These are phyloP conservation scores for Candida broadrunensis DNA, from an alignment of 805 yeast genomes.

Conservation along the genomic window DNA sequence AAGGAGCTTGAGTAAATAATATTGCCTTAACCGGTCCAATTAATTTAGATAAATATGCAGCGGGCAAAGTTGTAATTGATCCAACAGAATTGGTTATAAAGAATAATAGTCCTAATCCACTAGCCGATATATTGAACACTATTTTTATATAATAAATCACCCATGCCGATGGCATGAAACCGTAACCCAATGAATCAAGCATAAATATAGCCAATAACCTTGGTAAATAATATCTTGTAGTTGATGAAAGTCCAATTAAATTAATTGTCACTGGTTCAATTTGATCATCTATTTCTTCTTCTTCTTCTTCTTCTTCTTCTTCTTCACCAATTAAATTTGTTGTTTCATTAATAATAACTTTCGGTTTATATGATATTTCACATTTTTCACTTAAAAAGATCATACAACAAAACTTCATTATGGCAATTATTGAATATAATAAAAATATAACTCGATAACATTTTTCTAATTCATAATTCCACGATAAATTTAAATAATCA, in stretches of 20 bases:
- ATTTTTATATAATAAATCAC: slow-evolving; percentile 74
- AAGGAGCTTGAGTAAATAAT: slow-evolving; percentile 71
- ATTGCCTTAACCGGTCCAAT: slow-evolving; percentile 82
- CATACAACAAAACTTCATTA: slow-evolving; percentile 49
- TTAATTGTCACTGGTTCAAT: slow-evolving; percentile 11
- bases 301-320: slow-evolving; percentile 4
- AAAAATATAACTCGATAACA: slow-evolving; percentile 59
- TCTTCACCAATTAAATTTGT: neutral
- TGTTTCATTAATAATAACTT: slow-evolving; percentile 10
- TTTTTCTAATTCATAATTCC: slow-evolving; percentile 29
- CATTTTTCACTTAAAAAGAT: slow-evolving; percentile 49
- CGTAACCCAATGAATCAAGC: slow-evolving; percentile 84
- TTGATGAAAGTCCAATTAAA: slow-evolving; percentile 36
- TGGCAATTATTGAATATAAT: slow-evolving; percentile 54
- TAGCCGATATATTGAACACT: slow-evolving; percentile 51
- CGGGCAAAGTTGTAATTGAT: slow-evolving; percentile 71
- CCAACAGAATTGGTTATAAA: slow-evolving; percentile 61
- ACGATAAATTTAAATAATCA: slow-evolving; percentile 35
- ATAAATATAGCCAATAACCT: slow-evolving; percentile 62
- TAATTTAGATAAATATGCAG: slow-evolving; percentile 62
- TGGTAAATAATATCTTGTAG: slow-evolving; percentile 42
- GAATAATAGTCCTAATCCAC: slow-evolving; percentile 64
- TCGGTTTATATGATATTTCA: slow-evolving; percentile 37
- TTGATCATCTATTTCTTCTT: slow-evolving; percentile 5
- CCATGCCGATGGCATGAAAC: slow-evolving; percentile 90